Conservation (phyloP, 305 asterid genomes). For the Striga hermonthica region DNA sequence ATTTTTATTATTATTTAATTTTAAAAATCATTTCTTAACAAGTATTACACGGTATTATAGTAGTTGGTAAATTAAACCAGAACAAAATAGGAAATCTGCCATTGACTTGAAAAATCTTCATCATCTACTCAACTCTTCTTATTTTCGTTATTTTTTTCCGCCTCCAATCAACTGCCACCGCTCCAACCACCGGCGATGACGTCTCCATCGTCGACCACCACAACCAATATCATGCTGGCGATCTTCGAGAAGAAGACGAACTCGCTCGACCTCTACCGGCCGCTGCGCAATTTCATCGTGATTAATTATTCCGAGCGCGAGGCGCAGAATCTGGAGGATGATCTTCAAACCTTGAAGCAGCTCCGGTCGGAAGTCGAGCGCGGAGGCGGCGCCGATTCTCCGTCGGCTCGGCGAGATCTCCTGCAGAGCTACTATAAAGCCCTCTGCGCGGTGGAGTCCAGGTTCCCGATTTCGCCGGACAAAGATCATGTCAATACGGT, state of each 20-base stretch:
- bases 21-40: too few species aligned
- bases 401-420: conserved; percentile 78
- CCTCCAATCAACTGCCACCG: too few species aligned
- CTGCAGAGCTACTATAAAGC: conserved; percentile 83
- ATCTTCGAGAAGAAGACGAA: conserved; percentile 81
- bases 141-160: too few species aligned
- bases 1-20: too few species aligned
- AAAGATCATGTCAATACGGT: conserved; percentile 76
- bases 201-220: conserved; percentile 55
- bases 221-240: conserved; percentile 74
- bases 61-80: too few species aligned
- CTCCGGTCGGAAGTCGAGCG: conserved; percentile 75
- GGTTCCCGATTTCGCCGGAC: conserved; percentile 91
- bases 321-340: conserved; percentile 86
- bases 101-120: too few species aligned
- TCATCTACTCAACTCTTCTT: too few species aligned
- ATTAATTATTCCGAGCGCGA: conserved; percentile 83
- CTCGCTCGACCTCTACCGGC: conserved; percentile 74
- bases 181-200: conserved; percentile 39
- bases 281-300: conserved; percentile 75
- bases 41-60: too few species aligned
- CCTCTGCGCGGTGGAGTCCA: conserved; percentile 87
- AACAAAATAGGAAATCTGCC: too few species aligned
- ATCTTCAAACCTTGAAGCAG: conserved; percentile 69
- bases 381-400: conserved; percentile 61